Percentiles rank a stretch among this genome's conserved stretches.
Evolutionary conservation across 2,329 filamentous ascomycete species (phyloP).

Genomic region (Fusarium sambucinum): DNA sequence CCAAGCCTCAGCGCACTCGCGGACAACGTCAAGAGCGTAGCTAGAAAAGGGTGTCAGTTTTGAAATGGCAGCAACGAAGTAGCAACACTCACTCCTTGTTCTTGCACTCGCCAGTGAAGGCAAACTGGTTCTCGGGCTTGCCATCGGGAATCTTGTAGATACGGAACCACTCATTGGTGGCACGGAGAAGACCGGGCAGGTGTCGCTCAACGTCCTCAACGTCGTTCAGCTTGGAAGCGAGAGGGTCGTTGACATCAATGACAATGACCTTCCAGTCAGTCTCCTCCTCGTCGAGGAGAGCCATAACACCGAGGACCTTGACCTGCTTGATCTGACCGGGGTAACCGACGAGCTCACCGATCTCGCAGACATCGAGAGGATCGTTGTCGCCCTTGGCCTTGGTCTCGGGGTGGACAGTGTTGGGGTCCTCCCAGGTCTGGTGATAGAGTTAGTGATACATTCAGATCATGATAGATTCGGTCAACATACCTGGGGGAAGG

Average conservation of each 20-base stretch:
- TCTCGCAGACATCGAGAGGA: constrained; percentile 99
- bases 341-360: constrained; percentile 97
- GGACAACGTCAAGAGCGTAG: constrained; percentile 95
- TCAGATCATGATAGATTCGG: constrained; percentile 14
- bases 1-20: constrained; percentile 97
- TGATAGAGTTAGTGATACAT: constrained; percentile 22
- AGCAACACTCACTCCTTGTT: constrained; percentile 82
- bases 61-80: not conserved
- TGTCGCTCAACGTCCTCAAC: constrained; percentile 99
- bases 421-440: constrained; percentile 99
- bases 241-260: constrained; percentile 97
- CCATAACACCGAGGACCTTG: constrained; percentile 99
- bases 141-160: constrained; percentile 99
- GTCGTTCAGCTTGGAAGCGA: constrained; percentile 96
- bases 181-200: constrained; percentile 93
- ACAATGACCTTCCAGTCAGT: constrained; percentile 99
- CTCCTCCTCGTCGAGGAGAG: constrained; percentile 98
- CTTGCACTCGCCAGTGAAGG: constrained; percentile 99
- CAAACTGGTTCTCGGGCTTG: constrained; percentile 99
- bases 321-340: constrained; percentile 98
- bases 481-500: constrained; percentile 87
- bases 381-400: constrained; percentile 99
- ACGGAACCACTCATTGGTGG: constrained; percentile 99
- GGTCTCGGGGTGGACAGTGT: constrained; percentile 95
- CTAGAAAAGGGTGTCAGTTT: constrained; percentile 55